Conservation (phyloP, 306 rosid genomes). For the peach (Prunus persica) region Prunus_persica_NCBIv2 NC_034014.1:5086001-5086500, state of each 20-base stretch:
- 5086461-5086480: not conserved
- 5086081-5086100: constrained; percentile 94
- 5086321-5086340: constrained; percentile 56
- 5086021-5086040: constrained; percentile 2
- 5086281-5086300: constrained; percentile 75
- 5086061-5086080: constrained; percentile 69
- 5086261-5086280: constrained; percentile 90
- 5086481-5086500: not conserved
- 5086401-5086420: not conserved
- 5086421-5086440: not conserved
- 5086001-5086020: not conserved
- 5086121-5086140: constrained; percentile 82
- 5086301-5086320: constrained; percentile 83
- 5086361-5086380: not conserved
- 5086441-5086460: not conserved
- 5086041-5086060: constrained; percentile 69
- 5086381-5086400: not conserved
- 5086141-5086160: constrained; percentile 53
- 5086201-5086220: not conserved
- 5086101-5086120: constrained; percentile 63
- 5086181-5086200: not conserved
- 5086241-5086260: constrained; percentile 65
- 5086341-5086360: constrained; percentile 2
- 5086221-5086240: constrained; percentile 3
- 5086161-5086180: constrained; percentile 1